Conservation (phyloP, 257 asterid species). For the Nicotiana tabacum region DNA sequence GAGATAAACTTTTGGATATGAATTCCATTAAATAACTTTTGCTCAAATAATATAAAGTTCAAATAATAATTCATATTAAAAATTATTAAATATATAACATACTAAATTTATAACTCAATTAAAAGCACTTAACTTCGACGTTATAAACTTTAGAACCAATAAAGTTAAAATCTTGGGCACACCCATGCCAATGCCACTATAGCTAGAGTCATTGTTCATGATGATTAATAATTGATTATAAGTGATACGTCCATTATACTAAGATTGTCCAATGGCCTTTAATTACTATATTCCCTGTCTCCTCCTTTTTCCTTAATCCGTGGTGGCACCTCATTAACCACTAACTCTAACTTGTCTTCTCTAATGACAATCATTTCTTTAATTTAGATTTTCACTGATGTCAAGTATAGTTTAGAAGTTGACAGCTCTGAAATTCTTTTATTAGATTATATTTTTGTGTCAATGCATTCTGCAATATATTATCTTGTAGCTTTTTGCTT, state of each 20-base stretch:
- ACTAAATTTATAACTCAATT: no score
- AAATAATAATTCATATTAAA: no score
- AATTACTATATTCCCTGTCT: conserved; percentile 26
- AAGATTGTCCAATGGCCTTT: conserved; percentile 22
- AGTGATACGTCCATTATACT: conserved; percentile 20
- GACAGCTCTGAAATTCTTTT: conserved; percentile 37
- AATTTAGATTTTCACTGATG: conserved; percentile 32
- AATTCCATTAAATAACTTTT: no score
- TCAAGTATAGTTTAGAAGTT: conserved; percentile 36
- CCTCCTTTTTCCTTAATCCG: conserved; percentile 20
- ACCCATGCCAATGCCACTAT: no score
- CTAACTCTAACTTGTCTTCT: conserved; percentile 19
- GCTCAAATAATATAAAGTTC: no score
- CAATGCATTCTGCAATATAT: neutral
- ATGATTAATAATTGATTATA: conserved; percentile 1
- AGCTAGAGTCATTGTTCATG: neutral
- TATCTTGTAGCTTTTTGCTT: neutral
- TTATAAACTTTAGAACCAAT: no score
- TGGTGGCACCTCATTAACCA: conserved; percentile 39
- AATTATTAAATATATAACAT: no score
- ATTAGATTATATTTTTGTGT: neutral
- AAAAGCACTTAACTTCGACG: no score
- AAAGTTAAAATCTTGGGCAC: no score
- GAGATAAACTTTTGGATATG: no score
- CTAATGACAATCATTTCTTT: conserved; percentile 19